phyloP scores from a whole-genome alignment of 345 rosid genomes.

The Murraya koenigii region DNA sequence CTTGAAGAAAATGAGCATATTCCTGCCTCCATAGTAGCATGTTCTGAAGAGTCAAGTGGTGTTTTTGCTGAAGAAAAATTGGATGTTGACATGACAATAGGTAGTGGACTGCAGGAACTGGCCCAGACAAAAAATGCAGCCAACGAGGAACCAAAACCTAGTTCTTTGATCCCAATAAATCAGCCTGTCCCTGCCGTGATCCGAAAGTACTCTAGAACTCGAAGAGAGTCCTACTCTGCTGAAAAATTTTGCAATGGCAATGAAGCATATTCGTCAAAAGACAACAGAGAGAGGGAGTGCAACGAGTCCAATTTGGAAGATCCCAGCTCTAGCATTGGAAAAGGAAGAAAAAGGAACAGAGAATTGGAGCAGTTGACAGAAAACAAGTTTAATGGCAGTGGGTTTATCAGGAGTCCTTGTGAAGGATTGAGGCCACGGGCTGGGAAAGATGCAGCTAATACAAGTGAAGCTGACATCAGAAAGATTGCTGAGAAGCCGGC shows the following conservation, averaged over 20 bases:
- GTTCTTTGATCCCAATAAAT: background rate
- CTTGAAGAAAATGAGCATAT: constrained; percentile 12
- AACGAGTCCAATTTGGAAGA: constrained; percentile 21
- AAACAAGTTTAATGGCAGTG: constrained; percentile 26
- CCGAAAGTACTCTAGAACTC: constrained; percentile 23
- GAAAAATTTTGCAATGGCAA: constrained; percentile 16
- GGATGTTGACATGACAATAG: constrained; percentile 20
- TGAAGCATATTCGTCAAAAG: constrained; percentile 28
- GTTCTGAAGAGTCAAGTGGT: constrained; percentile 25
- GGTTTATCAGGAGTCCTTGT: constrained; percentile 89
- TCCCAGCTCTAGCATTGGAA: constrained; percentile 19
- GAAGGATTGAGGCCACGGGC: constrained; percentile 94
- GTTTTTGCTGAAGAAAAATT: constrained; percentile 23
- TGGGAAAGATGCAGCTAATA: constrained; percentile 31
- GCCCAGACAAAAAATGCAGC: constrained; percentile 12
- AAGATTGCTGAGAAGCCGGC: constrained; percentile 29
- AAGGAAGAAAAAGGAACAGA: constrained; percentile 53
- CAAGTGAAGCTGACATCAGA: constrained; percentile 20
- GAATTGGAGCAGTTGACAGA: constrained; percentile 43
- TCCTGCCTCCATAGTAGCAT: constrained; percentile 21
- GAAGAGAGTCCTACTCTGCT: constrained; percentile 29
- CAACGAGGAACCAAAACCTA: constrained; percentile 27
- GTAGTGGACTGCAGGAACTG: constrained; percentile 26
- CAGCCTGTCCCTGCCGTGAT: constrained; percentile 17
- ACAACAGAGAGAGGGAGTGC: constrained; percentile 17